Evolutionary conservation across 345 rosid species (phyloP), one percentile per base, ranked within the genome.

Genomic region (Geranium rotundifolium): DNA sequence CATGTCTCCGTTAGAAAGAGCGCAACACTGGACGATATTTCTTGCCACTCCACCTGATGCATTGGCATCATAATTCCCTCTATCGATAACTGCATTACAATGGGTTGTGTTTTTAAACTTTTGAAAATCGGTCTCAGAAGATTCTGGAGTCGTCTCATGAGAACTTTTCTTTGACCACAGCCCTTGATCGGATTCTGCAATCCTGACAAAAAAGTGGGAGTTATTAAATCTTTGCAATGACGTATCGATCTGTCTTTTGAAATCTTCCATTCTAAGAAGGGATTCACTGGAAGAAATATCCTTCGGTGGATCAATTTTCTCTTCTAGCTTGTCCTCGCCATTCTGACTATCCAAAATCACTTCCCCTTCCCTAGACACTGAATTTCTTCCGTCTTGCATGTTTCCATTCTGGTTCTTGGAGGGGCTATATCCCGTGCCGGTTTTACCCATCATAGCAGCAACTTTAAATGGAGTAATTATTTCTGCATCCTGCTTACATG

Each of bases 121-220:
- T 31, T 67, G 72, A 71, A 60, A 37, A 57, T 76, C 77, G 65
- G 63, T 61, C 65, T 76, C 81, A 64, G 75, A 63, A 55, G 63
- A 46, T 50, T 79, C 83, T 17, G 66, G 31, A 64, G 78, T 67
- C 19, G 20, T 67, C 61, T 71, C 75, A 58, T 59, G 18, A 73
- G 73, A 62, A 72, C 81, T 70, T 76, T 75, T 90, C 71, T 74
- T 88, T 29, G 90, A 90, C 99, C 99, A 90, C 65, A 93, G 87
- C 39, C 83, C 78, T 73, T 86, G 95, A 39, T 79, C 84, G 54
- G 92, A 80, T 84, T 85, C 97, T 16, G 93, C 87, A 61, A 90
- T 86, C 81, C 96, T 88, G 58, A 84, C 97, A 70, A 95, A 86
- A 83, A 90, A 95, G 77, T 90, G 91, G 58, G 99, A 95, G 84